Conservation (phyloP, 176 grass and related monocot species). For the Oryza coarctata region DNA sequence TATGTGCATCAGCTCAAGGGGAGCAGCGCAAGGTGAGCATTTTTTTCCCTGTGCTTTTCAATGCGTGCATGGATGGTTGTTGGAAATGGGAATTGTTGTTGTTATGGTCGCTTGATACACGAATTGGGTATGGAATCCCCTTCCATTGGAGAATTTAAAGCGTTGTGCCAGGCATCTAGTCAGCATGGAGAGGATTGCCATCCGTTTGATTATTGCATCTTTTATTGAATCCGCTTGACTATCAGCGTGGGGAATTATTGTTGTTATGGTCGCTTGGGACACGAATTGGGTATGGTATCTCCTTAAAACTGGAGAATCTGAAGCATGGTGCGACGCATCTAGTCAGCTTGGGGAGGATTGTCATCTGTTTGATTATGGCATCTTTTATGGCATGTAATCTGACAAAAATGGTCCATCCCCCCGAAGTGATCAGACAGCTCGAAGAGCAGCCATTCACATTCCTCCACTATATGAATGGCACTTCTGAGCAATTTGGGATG, state of each 20-base stretch:
- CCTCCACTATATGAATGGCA: not conserved
- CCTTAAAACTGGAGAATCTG: no score
- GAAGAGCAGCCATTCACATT: not conserved
- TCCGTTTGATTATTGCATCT: not conserved
- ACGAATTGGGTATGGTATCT: not conserved
- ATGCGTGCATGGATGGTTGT: conserved; percentile 1
- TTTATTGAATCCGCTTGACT: no score
- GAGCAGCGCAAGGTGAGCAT: conserved; percentile 56
- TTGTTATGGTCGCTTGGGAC: not conserved
- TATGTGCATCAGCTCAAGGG: conserved; percentile 72
- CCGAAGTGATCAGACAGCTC: not conserved
- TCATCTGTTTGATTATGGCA: not conserved
- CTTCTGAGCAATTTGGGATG: not conserved
- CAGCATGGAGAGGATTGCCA: not conserved
- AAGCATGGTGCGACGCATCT: no score
- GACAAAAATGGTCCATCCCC: not conserved
- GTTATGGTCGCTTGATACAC: not conserved
- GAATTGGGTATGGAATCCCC: not conserved
- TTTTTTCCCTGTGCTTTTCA: not conserved
- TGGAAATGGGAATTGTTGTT: not conserved
- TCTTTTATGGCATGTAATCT: not conserved
- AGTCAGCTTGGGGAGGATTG: not conserved
- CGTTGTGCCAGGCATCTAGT: not conserved
- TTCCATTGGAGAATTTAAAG: not conserved
- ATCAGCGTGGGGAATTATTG: not conserved